Evolutionary conservation across 331 rosid genomes (phyloP).

Genomic region (Spiraea crenata): DNA sequence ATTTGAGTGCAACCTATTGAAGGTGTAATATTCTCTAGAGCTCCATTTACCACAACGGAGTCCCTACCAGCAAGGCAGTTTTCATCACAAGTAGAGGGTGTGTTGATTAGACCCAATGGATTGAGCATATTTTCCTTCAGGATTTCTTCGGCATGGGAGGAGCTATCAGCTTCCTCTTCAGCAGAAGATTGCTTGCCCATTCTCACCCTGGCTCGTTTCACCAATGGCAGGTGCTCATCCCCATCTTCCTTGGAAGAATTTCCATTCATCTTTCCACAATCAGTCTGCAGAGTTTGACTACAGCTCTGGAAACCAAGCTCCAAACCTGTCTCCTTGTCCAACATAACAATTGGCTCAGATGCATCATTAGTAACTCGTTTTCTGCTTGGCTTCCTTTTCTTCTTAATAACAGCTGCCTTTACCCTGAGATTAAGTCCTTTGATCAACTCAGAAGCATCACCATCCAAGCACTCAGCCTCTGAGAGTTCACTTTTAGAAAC

Average conservation of each 20-base stretch:
- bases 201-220: conserved; percentile 93
- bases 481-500: conserved; percentile 53
- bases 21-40: conserved; percentile 43
- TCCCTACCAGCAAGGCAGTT: conserved; percentile 42
- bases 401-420: conserved; percentile 57
- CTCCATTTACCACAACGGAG: conserved; percentile 35
- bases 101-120: conserved; percentile 29
- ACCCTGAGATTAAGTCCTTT: conserved; percentile 63
- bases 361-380: conserved; percentile 56
- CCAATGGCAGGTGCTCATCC: conserved; percentile 87
- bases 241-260: conserved; percentile 71
- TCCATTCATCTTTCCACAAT: conserved; percentile 42
- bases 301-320: conserved; percentile 36
- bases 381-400: conserved; percentile 84
- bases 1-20: conserved; percentile 37
- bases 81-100: conserved; percentile 45
- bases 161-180: conserved; percentile 50
- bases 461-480: conserved; percentile 60
- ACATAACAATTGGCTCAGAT: conserved; percentile 35
- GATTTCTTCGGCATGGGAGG: conserved; percentile 36
- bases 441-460: conserved; percentile 48
- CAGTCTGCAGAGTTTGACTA: conserved; percentile 47
- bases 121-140: conserved; percentile 43
- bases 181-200: conserved; percentile 66
- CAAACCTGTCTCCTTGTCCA: conserved; percentile 44